Evolutionary conservation across 75 land plant species (phyloP).

Genomic region (Cunninghamia lanceolata): DNA sequence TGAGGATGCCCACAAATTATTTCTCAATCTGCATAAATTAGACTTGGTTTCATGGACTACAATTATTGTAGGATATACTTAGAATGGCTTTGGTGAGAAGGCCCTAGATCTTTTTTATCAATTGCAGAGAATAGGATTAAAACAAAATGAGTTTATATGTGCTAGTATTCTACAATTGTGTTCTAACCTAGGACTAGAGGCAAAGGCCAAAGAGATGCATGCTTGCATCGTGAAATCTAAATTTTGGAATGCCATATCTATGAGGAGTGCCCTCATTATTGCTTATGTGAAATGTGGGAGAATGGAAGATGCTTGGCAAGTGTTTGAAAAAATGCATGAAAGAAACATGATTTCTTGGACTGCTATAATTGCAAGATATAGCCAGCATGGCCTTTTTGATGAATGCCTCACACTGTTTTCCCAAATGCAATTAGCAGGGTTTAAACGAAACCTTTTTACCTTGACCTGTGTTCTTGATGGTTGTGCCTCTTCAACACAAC

Average conservation of each 20-base stretch:
- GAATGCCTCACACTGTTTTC: slow-evolving; percentile 39
- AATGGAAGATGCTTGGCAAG: slow-evolving; percentile 23
- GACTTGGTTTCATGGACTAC: slow-evolving; percentile 71
- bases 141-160: slow-evolving; percentile 15
- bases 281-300: slow-evolving; percentile 52
- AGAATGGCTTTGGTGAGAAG: slow-evolving; percentile 50
- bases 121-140: slow-evolving; percentile 14
- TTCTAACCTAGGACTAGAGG: not conserved
- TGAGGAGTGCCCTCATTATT: slow-evolving; percentile 62
- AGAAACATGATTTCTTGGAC: slow-evolving; percentile 72
- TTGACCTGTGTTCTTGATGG: not conserved
- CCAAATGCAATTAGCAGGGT: slow-evolving; percentile 32
- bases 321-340: slow-evolving; percentile 47
- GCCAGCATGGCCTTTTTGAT: slow-evolving; percentile 21
- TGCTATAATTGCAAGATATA: slow-evolving; percentile 50
- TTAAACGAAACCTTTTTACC: slow-evolving; percentile 18
- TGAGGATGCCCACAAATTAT: slow-evolving; percentile 40
- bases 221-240: not conserved
- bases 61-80: slow-evolving; percentile 64
- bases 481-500: slow-evolving; percentile 2
- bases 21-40: slow-evolving; percentile 30
- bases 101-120: slow-evolving; percentile 45
- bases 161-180: slow-evolving; percentile 16
- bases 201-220: slow-evolving; percentile 16
- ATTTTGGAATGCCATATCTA: slow-evolving; percentile 8